Conservation (phyloP, 106 monocot species). For the Gastrodia elata region DNA sequence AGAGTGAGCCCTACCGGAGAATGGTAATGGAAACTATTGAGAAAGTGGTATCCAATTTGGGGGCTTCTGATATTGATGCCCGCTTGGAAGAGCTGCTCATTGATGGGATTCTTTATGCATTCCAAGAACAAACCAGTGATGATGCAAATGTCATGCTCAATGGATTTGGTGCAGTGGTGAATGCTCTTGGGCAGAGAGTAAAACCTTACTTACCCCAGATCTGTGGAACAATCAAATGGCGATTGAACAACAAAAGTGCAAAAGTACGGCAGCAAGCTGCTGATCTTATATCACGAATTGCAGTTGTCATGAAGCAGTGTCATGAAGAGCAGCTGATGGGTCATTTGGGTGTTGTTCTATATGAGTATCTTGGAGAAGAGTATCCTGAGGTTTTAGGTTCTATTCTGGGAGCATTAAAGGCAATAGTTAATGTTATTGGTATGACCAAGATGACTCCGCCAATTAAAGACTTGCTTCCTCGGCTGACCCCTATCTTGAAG, state of each 20-base stretch:
- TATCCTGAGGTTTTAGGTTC: slow-evolving; percentile 97
- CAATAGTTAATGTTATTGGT: slow-evolving; percentile 98
- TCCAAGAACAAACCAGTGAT: slow-evolving; percentile 96
- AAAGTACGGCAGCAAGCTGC: slow-evolving; percentile 98
- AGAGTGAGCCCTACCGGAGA: slow-evolving; percentile 92
- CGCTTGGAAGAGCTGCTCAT: slow-evolving; percentile 87
- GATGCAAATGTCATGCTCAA: slow-evolving; percentile 99
- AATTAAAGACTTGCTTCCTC: slow-evolving; percentile 92
- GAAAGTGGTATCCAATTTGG: slow-evolving; percentile 90
- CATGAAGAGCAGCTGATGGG: slow-evolving; percentile 93
- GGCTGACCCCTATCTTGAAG: slow-evolving; percentile 88
- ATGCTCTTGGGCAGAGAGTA: slow-evolving; percentile 87
- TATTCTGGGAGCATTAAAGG: slow-evolving; percentile 86
- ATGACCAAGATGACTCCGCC: slow-evolving; percentile 99
- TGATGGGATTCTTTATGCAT: slow-evolving; percentile 94
- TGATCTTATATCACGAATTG: slow-evolving; percentile 92
- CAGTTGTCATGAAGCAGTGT: slow-evolving; percentile 97
- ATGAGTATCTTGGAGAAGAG: slow-evolving; percentile 94
- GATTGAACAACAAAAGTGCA: slow-evolving; percentile 89
- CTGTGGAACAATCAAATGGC: slow-evolving; percentile 97
- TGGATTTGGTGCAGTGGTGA: slow-evolving; percentile 97
- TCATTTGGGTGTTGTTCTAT: slow-evolving; percentile 86
- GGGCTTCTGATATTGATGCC: slow-evolving; percentile 92
- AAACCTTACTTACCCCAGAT: slow-evolving; percentile 97
- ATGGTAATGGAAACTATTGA: slow-evolving; percentile 99